phyloP scores from a whole-genome alignment of 371 early-diverging fungal genomes.

The Mucor mucedo region DNA sequence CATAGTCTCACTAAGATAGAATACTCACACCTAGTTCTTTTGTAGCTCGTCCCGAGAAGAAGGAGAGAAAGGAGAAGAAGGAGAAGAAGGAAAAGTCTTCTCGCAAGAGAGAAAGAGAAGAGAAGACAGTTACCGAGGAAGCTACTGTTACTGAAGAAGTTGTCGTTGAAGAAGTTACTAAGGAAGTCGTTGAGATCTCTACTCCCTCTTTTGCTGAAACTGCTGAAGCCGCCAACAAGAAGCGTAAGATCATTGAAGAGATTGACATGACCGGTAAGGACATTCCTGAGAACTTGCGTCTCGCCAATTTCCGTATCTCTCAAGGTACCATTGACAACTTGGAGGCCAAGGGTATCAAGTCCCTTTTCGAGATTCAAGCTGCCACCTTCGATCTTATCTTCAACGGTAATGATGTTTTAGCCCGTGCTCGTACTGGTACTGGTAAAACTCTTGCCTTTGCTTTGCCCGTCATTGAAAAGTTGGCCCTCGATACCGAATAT shows the following conservation, averaged over 20 bases:
- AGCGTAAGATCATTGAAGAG: constrained; percentile 41
- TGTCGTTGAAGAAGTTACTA: constrained; percentile 7
- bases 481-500: constrained; percentile 60
- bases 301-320: constrained; percentile 69
- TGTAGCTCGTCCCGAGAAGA: constrained; percentile 14
- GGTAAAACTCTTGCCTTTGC: constrained; percentile 94
- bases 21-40: background rate
- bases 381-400: constrained; percentile 82
- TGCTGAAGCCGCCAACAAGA: constrained; percentile 32
- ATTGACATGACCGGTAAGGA: constrained; percentile 43
- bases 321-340: constrained; percentile 67
- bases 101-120: constrained; percentile 30
- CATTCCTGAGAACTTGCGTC: constrained; percentile 69
- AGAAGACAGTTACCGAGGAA: constrained; percentile 12
- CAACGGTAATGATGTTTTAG: constrained; percentile 91
- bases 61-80: constrained; percentile 38
- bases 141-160: constrained; percentile 34
- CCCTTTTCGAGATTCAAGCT: constrained; percentile 94
- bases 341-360: constrained; percentile 70
- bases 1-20: background rate
- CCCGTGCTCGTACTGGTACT: constrained; percentile 96
- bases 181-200: constrained; percentile 1
- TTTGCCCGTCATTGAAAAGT: constrained; percentile 83
- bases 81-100: constrained; percentile 40
- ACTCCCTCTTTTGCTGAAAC: constrained; percentile 5